Evolutionary conservation across 495 filamentous ascomycete species (phyloP), one percentile per base, ranked within the genome.

Genomic region (Daldinia vernicosa): DNA sequence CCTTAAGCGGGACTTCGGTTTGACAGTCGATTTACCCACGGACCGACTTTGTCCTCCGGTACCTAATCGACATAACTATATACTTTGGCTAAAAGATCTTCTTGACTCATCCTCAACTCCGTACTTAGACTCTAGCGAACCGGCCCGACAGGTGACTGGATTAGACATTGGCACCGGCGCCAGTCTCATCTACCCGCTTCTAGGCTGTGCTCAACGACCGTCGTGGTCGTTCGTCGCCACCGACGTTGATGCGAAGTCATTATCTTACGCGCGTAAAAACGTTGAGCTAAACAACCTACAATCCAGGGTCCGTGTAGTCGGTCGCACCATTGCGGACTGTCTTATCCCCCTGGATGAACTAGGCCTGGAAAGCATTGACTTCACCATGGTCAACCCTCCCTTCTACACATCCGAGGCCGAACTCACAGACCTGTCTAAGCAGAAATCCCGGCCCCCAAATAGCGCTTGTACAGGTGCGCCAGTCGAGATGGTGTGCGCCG

Each of bases 331-430:
- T 0, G 72, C 80, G 6, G 87, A 84, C 56, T 59, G 80, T 0
- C 82, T 98, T 1, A 84, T 98, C 8, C 89, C 92, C 0, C 77
- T 88, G 3, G 81, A 86, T 30, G 80, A 82, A 0, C 74, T 92
- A 2, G 80, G 78, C 4, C 57, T 89, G n/a, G 79, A 87, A 43
- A 80, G 76, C 4, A 84, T 97, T 37, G 92, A 97, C 77, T 98
- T 98, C 75, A 90, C 88, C 52, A 97, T 98, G 89, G 94, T 90
- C 79, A 99, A 99, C 71, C 95, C 95, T 1, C 95, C 95, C 0
- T 99, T 99, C 81, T 98, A 97, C 81, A 72, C 84, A 22, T 94
- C 92, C 3, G 81, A 84, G 17, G 78, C 84, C 12, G 92, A 96
- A 37, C 88, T 97, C 79, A 65, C 86, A 0, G 80, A 81, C 9